Percentiles rank a stretch among this genome's conserved stretches.
These are phyloP conservation scores for Dothistroma pini DNA, from an alignment of 2,329 filamentous ascomycete genomes.

Conservation along the genomic window DNA sequence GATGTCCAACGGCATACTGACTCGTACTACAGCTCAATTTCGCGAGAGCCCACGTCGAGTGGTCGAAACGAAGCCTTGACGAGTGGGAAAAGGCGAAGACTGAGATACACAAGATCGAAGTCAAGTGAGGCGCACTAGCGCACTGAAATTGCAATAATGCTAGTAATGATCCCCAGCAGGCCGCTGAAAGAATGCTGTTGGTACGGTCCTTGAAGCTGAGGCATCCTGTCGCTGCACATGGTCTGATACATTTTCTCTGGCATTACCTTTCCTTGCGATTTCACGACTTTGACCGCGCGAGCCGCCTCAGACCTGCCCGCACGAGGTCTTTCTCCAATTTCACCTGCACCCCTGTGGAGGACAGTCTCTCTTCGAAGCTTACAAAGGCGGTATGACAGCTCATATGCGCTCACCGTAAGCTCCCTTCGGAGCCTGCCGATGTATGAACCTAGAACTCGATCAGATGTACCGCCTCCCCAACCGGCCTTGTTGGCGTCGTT, in stretches of 20 bases:
- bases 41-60: constrained; percentile 87
- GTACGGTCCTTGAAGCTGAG: neutral
- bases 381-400: neutral
- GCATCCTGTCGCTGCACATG: neutral
- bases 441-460: neutral
- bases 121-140: constrained; percentile 14
- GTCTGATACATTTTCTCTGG: neutral
- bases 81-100: constrained; percentile 88
- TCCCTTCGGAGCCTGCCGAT: neutral
- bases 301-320: neutral
- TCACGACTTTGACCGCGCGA: neutral
- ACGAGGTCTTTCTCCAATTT: neutral
- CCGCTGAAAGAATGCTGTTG: neutral
- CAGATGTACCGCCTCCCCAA: neutral
- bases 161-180: constrained; percentile 5
- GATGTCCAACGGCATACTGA: constrained; percentile 4
- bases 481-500: neutral
- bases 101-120: constrained; percentile 83
- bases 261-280: neutral
- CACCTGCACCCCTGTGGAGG: neutral
- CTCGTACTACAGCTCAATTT: constrained; percentile 67
- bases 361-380: neutral
- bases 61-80: constrained; percentile 86
- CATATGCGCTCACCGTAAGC: neutral
- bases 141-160: constrained; percentile 4